A percentile compares a stretch with the other conserved stretches of the same genome.
These are phyloP conservation scores for Plantago elongata DNA, from an alignment of 257 asterid species.

Conservation along the genomic window DNA sequence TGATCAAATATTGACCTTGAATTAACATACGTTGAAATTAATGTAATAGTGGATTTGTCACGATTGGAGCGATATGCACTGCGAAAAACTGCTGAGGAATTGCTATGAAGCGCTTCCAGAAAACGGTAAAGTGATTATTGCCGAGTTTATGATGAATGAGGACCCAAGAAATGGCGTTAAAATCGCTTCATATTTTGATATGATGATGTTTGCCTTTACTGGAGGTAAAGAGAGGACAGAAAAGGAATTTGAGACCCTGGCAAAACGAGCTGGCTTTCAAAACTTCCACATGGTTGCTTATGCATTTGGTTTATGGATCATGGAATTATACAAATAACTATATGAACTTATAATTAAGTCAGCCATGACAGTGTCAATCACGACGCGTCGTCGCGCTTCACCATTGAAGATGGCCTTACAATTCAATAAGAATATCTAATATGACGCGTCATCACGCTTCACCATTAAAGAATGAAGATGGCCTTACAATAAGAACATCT, in stretches of 20 bases:
- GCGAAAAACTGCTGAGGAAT: background rate
- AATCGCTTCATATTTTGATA: background rate
- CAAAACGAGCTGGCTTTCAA: constrained; percentile 11
- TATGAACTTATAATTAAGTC: too few species aligned
- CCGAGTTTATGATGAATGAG: constrained; percentile 6
- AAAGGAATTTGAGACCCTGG: constrained; percentile 10
- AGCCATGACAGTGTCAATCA: too few species aligned
- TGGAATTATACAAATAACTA: constrained; percentile 11
- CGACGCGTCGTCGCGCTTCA: too few species aligned
- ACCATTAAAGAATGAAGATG: too few species aligned
- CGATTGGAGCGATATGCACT: constrained; percentile 17
- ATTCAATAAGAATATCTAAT: too few species aligned
- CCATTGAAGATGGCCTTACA: too few species aligned
- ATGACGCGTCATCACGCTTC: too few species aligned
- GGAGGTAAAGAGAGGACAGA: constrained; percentile 18
- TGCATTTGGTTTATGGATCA: constrained; percentile 3
- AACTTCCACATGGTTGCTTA: constrained; percentile 7
- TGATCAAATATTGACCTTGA: background rate
- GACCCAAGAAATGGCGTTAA: background rate
- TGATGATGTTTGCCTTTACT: background rate
- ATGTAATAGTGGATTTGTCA: constrained; percentile 11
- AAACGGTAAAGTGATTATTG: constrained; percentile 13
- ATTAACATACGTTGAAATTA: background rate
- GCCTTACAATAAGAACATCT: too few species aligned
- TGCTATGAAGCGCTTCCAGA: constrained; percentile 19